Evolutionary conservation across 495 filamentous ascomycete genomes (phyloP), one percentile per base, ranked within the genome.

Genomic region (Xanthoparmelia taractica): DNA sequence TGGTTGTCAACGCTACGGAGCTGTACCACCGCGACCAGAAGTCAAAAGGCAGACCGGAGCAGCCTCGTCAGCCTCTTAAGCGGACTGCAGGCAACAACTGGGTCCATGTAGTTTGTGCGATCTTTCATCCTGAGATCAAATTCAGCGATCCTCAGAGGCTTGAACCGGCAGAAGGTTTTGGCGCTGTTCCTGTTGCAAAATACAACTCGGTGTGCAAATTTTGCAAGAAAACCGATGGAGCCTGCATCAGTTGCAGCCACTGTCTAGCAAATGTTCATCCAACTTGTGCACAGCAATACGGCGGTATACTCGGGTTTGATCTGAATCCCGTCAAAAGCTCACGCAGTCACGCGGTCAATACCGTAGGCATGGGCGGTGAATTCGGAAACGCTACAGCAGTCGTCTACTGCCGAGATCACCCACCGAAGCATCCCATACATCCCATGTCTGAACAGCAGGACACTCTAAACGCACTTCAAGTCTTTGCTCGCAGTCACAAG

Each of bases 41-140:
- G 69, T 86, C 91, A 33, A 89, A 87, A 63, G 87, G 91, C 41
- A 81, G 81, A 56, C 92, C 95, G 6, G 74, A 87, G 29, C 82
- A 88, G 68, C 94, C 94, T 34, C 89, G 95, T 23, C 94, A 97
- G 68, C 87, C 94, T 5, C 75, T 99, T 59, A 99, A 99, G 77
- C 81, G 89, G 36, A 99, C 94, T 0, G 84, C 87, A 12, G 88
- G 90, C 63, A 97, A 97, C 74, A 97, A 97, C 68, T 99, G 94
- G 94, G 89, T 96, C n/a, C 94, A 99, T 70, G 90, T 97, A 34
- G 82, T 85, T 48, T 99, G 94, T 68, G 91, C 94, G 7, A 78
- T 97, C 37, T 97, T 87, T 86, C 90, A 86, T 13, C 89, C 91
- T 0, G 94, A 97, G 69, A 85, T 96, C 67, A 95, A 91, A 70